Evolutionary conservation across 805 yeast genomes (phyloP).

Genomic region (Candida montana): DNA sequence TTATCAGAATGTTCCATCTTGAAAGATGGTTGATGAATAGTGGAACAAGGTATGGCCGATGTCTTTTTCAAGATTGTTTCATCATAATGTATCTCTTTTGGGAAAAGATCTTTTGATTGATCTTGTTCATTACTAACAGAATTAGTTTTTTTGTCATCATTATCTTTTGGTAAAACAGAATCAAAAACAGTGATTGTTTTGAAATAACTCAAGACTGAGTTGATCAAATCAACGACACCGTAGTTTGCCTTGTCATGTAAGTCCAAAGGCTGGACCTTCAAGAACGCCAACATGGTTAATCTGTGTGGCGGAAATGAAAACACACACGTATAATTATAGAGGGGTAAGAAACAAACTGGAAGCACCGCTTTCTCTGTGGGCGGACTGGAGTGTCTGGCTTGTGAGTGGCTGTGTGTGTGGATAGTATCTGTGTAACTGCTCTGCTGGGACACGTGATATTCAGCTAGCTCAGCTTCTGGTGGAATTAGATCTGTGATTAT

Average conservation of each 20-base stretch:
- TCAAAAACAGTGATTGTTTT: slow-evolving; percentile 15
- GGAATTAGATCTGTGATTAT: no score
- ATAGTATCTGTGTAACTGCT: no score
- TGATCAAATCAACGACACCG: slow-evolving; percentile 3
- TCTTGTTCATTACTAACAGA: background rate
- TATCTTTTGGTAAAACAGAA: slow-evolving; percentile 12
- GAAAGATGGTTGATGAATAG: slow-evolving; percentile 38
- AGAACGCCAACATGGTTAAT: slow-evolving; percentile 7
- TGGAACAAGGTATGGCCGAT: slow-evolving; percentile 38
- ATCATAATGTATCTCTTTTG: slow-evolving; percentile 15
- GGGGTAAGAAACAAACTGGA: background rate
- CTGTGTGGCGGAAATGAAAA: no score
- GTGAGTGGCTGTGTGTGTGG: no score
- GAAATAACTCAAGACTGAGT: slow-evolving; percentile 10
- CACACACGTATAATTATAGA: background rate
- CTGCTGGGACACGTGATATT: no score
- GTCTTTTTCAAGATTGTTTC: slow-evolving; percentile 9
- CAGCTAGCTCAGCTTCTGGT: no score
- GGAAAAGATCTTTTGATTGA: slow-evolving; percentile 16
- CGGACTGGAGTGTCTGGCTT: no score
- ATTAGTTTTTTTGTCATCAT: background rate
- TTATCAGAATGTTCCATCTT: slow-evolving; percentile 44
- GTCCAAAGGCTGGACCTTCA: slow-evolving; percentile 7
- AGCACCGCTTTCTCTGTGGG: no score
- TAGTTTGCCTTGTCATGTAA: background rate